Base-by-base conservation (phyloP, 2,329 filamentous ascomycete genomes). In the Verticillium klebahnii region DNA sequence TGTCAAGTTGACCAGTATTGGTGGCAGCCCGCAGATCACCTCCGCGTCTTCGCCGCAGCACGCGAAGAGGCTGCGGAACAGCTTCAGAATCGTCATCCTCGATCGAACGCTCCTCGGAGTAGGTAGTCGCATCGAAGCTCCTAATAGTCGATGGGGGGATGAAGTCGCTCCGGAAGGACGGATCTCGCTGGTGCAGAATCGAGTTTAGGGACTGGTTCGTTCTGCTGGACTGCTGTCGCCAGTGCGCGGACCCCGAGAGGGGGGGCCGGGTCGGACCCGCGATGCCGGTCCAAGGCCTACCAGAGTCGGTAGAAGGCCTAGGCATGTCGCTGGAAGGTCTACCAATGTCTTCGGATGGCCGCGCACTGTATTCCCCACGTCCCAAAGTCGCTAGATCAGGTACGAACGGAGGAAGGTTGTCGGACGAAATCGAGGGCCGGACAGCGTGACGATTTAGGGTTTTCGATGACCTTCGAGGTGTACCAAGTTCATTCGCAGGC, bases 11-110 rank as follows among this genome's bases (percentile, higher is more conserved):
- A 50, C 84, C 83, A 34, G 89, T 84, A 63, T 88, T 89, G 19
- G 82, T 83, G 40, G 85, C 89, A 17, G 87, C 89, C 64, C 89
- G 84, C 57, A 95, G 75, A 71, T 94, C 87, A 37, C 91, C 90
- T 57, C 91, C 91, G 7, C 90, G 91, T 15, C 88, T 83, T 70
- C 91, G 81, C 63, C 91, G 83, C 64, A 95, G 80, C 52, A 89
- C 80, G 55, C 88, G 84, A 7, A 85, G 75, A n/a, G 86, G 85
- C 23, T 77, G 76, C 1, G 83, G 80, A 57, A 81, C 72, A 2
- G 80, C 76, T 7, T 79, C 78, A 0, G 80, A 80, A 3, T 77
- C 70, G 5, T 78, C 80, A n/a, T 45, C 58, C 17, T 45, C 32
- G 85, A 88, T 5, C 68, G 73, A 50, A n/a, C 45, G 45, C 19